Base-by-base conservation (phyloP, 768 basidiomycete genomes). In the Panaeolus cyanescens region DNA sequence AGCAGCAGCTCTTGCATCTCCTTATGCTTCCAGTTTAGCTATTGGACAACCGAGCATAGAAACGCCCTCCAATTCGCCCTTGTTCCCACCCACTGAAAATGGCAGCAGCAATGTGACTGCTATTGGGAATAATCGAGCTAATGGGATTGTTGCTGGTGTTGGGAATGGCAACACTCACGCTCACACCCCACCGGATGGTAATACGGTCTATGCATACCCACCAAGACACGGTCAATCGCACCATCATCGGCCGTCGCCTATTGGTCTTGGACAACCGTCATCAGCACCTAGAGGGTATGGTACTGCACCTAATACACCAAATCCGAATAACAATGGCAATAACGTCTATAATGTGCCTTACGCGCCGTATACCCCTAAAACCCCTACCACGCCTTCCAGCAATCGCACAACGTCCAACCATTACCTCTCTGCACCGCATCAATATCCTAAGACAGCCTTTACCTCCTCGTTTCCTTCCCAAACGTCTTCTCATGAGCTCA, bases 401-500 rank as follows among this genome's bases (percentile, higher is more conserved):
- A 42, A 42, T 15, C 45, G 22, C 7, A 50, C 25, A 12, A 50
- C 45, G 25, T 10, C 45, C 4, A 50, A 50, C 30, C 45, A 50
- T 50, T 50, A 50, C 45, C 22, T 50, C 34, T n/a, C 55, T 32
- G 58, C 39, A 34, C 64, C 37, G 10, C 62, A 53, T 17, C 66
- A 58, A 50, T 22, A 61, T 58, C 12, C 62, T 9, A 58, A 64
- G 50, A 37, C 60, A 56, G 39, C 62, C 59, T 58, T 36, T 25
- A 25, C 60, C 28, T 32, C 60, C 33, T 50, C 64, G 61, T 58
- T 36, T 71, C 79, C 15, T 83, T 85, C 68, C 74, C 82, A 54
- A 55, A 32, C 72, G 3, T n/a, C 79, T 22, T 72, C 81, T 3
- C 84, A 84, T 0, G 90, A 94, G 64, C 75, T 92, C 17, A 84